phyloP scores from a whole-genome alignment of 208 protist genomes.

The Borovskyia barvae region DNA sequence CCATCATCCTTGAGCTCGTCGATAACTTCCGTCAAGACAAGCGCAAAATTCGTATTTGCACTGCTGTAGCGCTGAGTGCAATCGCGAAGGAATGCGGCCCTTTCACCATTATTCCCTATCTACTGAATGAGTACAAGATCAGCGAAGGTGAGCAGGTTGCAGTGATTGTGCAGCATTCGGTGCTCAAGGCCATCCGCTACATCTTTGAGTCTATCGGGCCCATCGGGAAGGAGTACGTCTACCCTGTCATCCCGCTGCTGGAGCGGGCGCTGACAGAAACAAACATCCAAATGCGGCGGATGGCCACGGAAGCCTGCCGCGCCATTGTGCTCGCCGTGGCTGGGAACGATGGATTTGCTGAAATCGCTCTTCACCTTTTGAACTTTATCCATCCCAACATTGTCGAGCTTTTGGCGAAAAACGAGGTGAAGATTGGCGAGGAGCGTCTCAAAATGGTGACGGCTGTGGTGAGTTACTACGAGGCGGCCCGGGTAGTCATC shows the following conservation, averaged over 20 bases:
- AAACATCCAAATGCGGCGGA: constrained; percentile 98
- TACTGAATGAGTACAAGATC: constrained; percentile 99
- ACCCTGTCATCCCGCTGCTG: constrained; percentile 96
- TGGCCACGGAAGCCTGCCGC: constrained; percentile 97
- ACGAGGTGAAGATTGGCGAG: constrained; percentile 68
- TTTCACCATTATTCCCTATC: constrained; percentile 98
- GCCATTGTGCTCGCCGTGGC: constrained; percentile 91
- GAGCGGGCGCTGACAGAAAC: constrained; percentile 99
- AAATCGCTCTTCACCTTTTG: constrained; percentile 97
- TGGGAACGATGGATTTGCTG: constrained; percentile 77
- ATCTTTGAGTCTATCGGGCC: constrained; percentile 99
- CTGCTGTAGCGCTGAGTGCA: constrained; percentile 99
- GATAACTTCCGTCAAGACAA: constrained; percentile 99
- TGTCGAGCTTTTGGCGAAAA: constrained; percentile 97
- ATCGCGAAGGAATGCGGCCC: constrained; percentile 98
- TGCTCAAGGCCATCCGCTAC: constrained; percentile 99
- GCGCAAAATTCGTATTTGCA: constrained; percentile 99
- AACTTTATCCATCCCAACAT: constrained; percentile 99
- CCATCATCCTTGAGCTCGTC: constrained; percentile 98
- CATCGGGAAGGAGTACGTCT: constrained; percentile 98
- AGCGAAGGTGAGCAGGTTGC: constrained; percentile 96
- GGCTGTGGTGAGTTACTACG: constrained; percentile 98
- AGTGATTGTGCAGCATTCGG: constrained; percentile 95
- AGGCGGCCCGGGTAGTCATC: constrained; percentile 94
- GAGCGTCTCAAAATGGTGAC: constrained; percentile 88